These are phyloP conservation scores for Xylaria sp. DNA, from an alignment of 2,329 filamentous ascomycete species.

Conservation along the genomic window DNA sequence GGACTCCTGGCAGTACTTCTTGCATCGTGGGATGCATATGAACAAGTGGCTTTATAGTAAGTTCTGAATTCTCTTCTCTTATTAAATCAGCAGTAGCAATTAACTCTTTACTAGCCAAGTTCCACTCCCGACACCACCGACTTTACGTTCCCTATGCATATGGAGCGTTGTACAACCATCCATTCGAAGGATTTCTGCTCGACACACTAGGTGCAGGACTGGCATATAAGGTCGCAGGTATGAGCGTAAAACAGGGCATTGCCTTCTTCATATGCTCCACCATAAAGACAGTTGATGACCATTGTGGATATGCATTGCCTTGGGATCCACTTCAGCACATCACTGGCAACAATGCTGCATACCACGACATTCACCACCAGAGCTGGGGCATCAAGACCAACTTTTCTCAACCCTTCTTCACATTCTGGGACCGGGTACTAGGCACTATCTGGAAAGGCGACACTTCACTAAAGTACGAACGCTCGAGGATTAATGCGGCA, in stretches of 20 bases:
- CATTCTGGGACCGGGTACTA: conserved; percentile 88
- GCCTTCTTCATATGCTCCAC: conserved; percentile 89
- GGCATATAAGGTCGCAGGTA: conserved; percentile 81
- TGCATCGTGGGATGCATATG: conserved; percentile 95
- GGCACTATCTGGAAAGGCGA: conserved; percentile 85
- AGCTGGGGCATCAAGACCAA: conserved; percentile 99
- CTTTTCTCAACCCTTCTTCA: conserved; percentile 92
- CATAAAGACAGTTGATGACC: conserved; percentile 97
- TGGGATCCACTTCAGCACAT: conserved; percentile 94
- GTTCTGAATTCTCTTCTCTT: conserved; percentile 71
- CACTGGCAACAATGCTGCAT: conserved; percentile 93
- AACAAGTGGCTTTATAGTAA: conserved; percentile 97
- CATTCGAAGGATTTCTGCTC: conserved; percentile 90
- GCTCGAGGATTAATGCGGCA: conserved; percentile 55
- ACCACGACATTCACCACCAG: conserved; percentile 98
- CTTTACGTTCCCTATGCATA: conserved; percentile 98
- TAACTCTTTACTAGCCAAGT: conserved; percentile 69
- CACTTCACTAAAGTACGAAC: conserved; percentile 56
- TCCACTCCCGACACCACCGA: conserved; percentile 95
- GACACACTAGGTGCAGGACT: conserved; percentile 90
- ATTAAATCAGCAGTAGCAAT: conserved; percentile 48
- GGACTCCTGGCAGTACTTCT: conserved; percentile 98
- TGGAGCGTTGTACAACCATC: conserved; percentile 96
- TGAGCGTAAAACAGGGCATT: conserved; percentile 89
- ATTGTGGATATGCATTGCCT: conserved; percentile 95